A percentile compares a stretch with the other conserved stretches of the same genome.
These are phyloP conservation scores for Leccinum fallax DNA, from an alignment of 1,284 basidiomycete species.

Conservation along the genomic window DNA sequence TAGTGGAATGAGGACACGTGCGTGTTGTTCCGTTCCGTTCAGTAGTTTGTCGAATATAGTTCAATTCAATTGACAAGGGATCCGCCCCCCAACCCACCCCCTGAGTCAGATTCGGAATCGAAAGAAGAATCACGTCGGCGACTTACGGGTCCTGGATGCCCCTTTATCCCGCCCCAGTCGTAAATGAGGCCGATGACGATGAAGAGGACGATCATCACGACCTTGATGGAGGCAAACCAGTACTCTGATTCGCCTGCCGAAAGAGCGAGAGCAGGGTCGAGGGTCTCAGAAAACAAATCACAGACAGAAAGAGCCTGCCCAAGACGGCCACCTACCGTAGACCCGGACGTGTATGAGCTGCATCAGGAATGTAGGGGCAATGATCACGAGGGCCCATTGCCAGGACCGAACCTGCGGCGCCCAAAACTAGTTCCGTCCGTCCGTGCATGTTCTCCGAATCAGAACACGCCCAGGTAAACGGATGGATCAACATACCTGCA, in stretches of 20 bases:
- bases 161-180: constrained; percentile 59
- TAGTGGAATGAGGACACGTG: neutral
- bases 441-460: neutral
- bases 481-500: constrained; percentile 37
- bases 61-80: neutral
- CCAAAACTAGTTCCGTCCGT: constrained; percentile 39
- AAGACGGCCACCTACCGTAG: constrained; percentile 40
- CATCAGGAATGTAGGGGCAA: constrained; percentile 47
- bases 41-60: neutral
- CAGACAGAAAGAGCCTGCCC: neutral
- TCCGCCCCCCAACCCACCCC: neutral
- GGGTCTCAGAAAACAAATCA: neutral
- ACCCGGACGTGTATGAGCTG: constrained; percentile 50
- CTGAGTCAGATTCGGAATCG: neutral
- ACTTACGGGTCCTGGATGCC: constrained; percentile 52
- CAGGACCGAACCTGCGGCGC: constrained; percentile 46
- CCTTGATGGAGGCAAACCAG: constrained; percentile 56
- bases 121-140: neutral
- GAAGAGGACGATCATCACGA: constrained; percentile 54
- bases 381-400: constrained; percentile 55
- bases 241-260: constrained; percentile 53
- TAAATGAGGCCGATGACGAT: constrained; percentile 58
- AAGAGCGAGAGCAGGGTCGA: neutral
- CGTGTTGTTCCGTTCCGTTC: neutral
- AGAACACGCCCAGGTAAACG: neutral